phyloP scores from a whole-genome alignment of 2,329 filamentous ascomycete genomes.

The Diaporthe vexans region DNA sequence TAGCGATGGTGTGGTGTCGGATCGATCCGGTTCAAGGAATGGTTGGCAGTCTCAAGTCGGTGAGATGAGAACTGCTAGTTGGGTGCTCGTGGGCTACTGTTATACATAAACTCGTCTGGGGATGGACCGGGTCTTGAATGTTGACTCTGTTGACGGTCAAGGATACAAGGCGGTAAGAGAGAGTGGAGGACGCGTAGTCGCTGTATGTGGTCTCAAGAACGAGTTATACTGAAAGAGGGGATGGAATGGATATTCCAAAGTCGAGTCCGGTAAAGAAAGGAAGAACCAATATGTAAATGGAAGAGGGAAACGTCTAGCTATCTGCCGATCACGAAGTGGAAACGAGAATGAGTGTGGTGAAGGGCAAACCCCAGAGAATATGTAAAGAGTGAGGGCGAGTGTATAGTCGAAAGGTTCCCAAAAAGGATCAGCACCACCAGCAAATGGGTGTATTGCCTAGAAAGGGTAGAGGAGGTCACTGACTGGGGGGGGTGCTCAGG shows the following conservation, averaged over 20 bases:
- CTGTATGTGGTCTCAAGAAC: constrained; percentile 44
- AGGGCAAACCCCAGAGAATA: constrained; percentile 61
- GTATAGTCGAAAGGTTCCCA: constrained; percentile 53
- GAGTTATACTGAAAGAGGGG: constrained; percentile 59
- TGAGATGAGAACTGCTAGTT: constrained; percentile 47
- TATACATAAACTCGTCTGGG: constrained; percentile 53
- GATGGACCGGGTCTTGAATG: constrained; percentile 40
- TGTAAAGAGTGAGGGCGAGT: constrained; percentile 51
- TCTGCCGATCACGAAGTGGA: constrained; percentile 63
- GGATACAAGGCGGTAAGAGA: constrained; percentile 38
- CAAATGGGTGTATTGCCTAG: constrained; percentile 44
- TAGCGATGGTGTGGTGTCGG: constrained; percentile 55
- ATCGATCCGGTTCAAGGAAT: constrained; percentile 56
- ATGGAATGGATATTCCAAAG: constrained; percentile 57
- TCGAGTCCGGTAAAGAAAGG: constrained; percentile 62
- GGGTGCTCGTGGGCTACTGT: constrained; percentile 48
- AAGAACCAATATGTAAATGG: constrained; percentile 64
- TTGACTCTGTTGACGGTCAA: constrained; percentile 38
- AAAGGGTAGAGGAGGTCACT: constrained; percentile 31
- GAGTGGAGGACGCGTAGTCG: constrained; percentile 45
- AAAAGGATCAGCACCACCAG: constrained; percentile 55
- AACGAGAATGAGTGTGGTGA: constrained; percentile 56
- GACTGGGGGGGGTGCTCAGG: constrained; percentile 38
- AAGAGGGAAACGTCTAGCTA: constrained; percentile 58
- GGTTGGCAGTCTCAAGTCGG: constrained; percentile 57